Evolutionary conservation across 768 basidiomycete species (phyloP), one percentile per base, ranked within the genome.

Genomic region (Leucosporidium scottii): DNA sequence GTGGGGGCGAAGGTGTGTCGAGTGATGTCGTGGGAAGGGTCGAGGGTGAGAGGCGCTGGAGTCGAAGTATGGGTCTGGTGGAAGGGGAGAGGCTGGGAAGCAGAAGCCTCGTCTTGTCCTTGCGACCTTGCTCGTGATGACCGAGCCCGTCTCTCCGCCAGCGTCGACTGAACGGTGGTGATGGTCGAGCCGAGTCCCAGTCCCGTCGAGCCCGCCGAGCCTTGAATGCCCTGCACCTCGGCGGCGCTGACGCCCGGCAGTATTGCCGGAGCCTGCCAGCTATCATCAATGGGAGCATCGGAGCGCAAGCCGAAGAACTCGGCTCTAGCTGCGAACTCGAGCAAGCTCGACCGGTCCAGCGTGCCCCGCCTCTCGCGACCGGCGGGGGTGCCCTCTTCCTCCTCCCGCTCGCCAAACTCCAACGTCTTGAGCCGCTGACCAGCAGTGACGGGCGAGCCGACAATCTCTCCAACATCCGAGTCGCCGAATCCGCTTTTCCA

Each of bases 401-500:
- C 67, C 36, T 66, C 65, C 5, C 49, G 18, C 36, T 62, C 50
- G 8, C 65, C 62, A 27, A 69, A 66, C 62, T 69, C 71, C 53
- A 72, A 57, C 12, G 34, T 53, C 36, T 63, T 49, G 17, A 72
- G 27, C 21, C 61, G 39, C 44, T 51, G 27, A 20, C 50, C 57
- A 27, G 27, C 27, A 10, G 25, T 55, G 17, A 44, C 39, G 10
- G 39, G 39, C 39, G 39, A 44, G 17, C 53, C 51, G 51, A 23
- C 21, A 21, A 23, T n/a, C 27, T 23, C n/a, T n/a, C 51, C 51
- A 23, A 13, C 39, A 44, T 44, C 39, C 39, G 39, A 10, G 49
- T 69, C 57, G 13, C 73, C 76, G 62, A 81, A 88, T 9, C 82
- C 82, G 75, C 85, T 83, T 23, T 79, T 74, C 17, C 80, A 77